Evolutionary conservation across 192 early-diverging fungal species (phyloP).

Genomic region (Coemansia sp.): DNA sequence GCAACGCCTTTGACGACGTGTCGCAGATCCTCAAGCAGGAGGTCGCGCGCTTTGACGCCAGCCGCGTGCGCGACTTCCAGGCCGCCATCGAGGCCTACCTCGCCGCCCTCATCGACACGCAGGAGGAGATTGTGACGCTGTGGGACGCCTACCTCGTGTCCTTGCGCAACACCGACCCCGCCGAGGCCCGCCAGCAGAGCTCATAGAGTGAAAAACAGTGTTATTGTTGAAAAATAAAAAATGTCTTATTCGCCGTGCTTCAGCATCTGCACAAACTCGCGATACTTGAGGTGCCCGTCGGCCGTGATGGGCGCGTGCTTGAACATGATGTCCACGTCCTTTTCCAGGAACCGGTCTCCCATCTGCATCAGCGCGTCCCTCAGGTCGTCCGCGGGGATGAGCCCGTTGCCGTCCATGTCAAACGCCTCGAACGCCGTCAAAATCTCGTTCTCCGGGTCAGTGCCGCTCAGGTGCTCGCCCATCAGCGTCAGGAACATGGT

Average conservation of each 20-base stretch:
- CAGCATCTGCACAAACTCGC: conserved; percentile 86
- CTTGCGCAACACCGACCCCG: conserved; percentile 25
- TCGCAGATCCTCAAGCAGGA: conserved; percentile 69
- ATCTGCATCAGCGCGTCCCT: conserved; percentile 88
- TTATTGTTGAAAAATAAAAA: background rate
- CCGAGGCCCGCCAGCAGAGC: background rate
- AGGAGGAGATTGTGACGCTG: conserved; percentile 67
- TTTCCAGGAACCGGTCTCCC: conserved; percentile 89
- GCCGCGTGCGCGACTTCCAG: conserved; percentile 79
- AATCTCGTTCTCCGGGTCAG: conserved; percentile 89
- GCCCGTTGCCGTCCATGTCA: conserved; percentile 80
- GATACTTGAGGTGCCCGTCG: conserved; percentile 82
- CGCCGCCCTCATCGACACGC: conserved; percentile 72
- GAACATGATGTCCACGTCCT: conserved; percentile 94
- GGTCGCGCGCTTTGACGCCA: conserved; percentile 74
- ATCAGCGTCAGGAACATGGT: conserved; percentile 96
- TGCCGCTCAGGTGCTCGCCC: conserved; percentile 89
- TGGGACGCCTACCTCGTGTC: conserved; percentile 54
- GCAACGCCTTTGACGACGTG: conserved; percentile 74
- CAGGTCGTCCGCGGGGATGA: conserved; percentile 76
- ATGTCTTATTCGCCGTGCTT: conserved; percentile 69
- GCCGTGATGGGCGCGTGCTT: conserved; percentile 80
- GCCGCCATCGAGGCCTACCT: conserved; percentile 70
- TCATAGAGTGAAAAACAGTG: background rate
- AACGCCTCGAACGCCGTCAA: conserved; percentile 90